Base-by-base conservation (phyloP, 2,329 filamentous ascomycete species). In the Acephala macrosclerotiorum region DNA sequence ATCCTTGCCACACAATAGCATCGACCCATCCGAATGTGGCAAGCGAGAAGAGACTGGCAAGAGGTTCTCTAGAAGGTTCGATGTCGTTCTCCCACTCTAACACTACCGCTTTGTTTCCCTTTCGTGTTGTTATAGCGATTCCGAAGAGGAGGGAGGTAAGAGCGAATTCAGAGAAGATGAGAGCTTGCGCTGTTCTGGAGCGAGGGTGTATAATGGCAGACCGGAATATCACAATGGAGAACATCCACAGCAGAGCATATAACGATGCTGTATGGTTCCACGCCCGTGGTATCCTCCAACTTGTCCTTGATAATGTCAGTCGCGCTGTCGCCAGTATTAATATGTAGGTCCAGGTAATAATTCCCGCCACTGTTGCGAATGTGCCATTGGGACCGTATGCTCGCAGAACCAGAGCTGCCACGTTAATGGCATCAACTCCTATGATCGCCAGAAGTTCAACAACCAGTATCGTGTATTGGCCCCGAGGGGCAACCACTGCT, bases 241-340 rank as follows among this genome's bases (percentile, higher is more conserved):
- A 89, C 5, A 96, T 75, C 93, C 95, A 99, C 77, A 94, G 90
- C 61, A 89, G 82, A 62, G 87, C 85, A 78, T 99, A 99, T 61
- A 99, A 88, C 68, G 85, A 80, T 22, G 93, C 91, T 0, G 96
- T 98, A 79, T 99, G 96, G 76, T 95, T 94, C 96, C 96, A 99
- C 9, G 98, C 81, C 65, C 86, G 84, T 9, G 91, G 90, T 16
- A 96, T 77, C 78, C 77, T 86, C 85, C 80, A 93, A 84, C 83
- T 87, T 74, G 80, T 87, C 79, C 81, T 88, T 78, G 78, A 90
- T 79, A 84, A 87, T 79, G 79, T 89, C 73, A 97, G 81, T 38
- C 96, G 89, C 51, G 94, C 80, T 22, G 88, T 86, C 16, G 89
- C 89, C 65, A 99, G 85, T 18, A 89, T 79, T 33, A 95, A 82